Evolutionary conservation across 2,329 filamentous ascomycete species (phyloP).

Genomic region (Alternaria gansuensis): DNA sequence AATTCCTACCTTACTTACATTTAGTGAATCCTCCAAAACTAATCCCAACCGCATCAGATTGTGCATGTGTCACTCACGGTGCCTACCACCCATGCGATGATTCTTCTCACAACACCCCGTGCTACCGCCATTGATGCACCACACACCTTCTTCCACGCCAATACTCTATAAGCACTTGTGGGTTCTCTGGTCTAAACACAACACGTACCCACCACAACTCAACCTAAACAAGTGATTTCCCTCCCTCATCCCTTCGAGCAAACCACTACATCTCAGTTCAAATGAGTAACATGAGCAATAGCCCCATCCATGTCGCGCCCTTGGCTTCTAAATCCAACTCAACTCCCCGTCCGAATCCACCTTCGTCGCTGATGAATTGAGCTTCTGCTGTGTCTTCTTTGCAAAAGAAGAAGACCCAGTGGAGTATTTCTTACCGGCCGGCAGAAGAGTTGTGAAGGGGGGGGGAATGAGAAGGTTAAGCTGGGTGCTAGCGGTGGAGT

Average conservation of each 20-base stretch:
- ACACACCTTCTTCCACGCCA: too few species aligned
- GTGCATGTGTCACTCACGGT: not conserved
- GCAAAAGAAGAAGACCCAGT: too few species aligned
- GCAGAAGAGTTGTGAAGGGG: not conserved
- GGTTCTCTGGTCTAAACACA: too few species aligned
- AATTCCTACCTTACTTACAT: not conserved
- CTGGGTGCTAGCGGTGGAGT: not conserved
- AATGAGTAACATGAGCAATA: not conserved
- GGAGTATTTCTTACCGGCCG: too few species aligned
- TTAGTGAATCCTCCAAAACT: not conserved
- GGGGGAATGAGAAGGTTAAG: fast-evolving
- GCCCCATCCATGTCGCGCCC: not conserved
- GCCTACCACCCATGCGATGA: too few species aligned
- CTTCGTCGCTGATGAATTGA: too few species aligned
- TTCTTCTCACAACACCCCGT: too few species aligned
- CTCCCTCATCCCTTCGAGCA: too few species aligned
- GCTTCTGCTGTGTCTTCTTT: not conserved
- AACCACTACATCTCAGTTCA: too few species aligned
- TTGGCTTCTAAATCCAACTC: fast-evolving
- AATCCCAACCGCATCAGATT: not conserved
- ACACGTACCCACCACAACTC: not conserved
- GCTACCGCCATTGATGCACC: too few species aligned
- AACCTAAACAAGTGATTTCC: not conserved
- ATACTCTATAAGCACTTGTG: too few species aligned
- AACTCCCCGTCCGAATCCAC: not conserved